Conservation (phyloP, 129 eudicot species). For the Ambrosia artemisiifolia region DNA sequence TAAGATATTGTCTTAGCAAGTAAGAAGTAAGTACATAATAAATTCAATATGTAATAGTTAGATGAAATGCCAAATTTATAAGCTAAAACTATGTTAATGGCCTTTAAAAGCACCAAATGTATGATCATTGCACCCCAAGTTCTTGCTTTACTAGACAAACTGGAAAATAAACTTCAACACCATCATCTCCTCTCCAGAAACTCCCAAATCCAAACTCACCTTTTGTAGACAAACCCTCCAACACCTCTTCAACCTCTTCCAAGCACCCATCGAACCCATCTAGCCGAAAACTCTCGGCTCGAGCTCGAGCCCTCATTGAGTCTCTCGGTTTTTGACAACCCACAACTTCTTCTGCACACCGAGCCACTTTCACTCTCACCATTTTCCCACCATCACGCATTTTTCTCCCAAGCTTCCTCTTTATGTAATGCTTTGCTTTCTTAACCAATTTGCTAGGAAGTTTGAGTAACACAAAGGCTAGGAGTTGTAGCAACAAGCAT, state of each 20-base stretch:
- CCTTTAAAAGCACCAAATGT: constrained; percentile 29
- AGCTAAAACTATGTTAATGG: background rate
- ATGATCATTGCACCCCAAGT: constrained; percentile 36
- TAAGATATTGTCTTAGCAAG: background rate
- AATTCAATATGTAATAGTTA: background rate
- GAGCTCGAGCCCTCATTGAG: constrained; percentile 21
- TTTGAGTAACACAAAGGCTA: constrained; percentile 56
- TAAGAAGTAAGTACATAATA: background rate
- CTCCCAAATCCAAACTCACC: constrained; percentile 95
- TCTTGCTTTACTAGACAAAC: constrained; percentile 33
- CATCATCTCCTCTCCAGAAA: constrained; percentile 65
- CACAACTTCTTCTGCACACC: constrained; percentile 30
- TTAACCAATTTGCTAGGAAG: constrained; percentile 54
- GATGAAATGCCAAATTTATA: background rate
- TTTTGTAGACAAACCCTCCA: constrained; percentile 55
- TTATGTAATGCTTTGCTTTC: constrained; percentile 45
- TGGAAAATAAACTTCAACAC: constrained; percentile 25
- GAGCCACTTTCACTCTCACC: constrained; percentile 26
- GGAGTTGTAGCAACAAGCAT: constrained; percentile 65
- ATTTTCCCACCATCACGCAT: constrained; percentile 30
- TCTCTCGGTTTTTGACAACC: constrained; percentile 27
- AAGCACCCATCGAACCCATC: constrained; percentile 39
- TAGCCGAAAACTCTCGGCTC: constrained; percentile 19
- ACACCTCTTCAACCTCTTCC: constrained; percentile 68
- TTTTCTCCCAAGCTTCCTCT: constrained; percentile 38